phyloP scores from a whole-genome alignment of 1,284 basidiomycete species.

The Leccinum cinnamomeum region DNA sequence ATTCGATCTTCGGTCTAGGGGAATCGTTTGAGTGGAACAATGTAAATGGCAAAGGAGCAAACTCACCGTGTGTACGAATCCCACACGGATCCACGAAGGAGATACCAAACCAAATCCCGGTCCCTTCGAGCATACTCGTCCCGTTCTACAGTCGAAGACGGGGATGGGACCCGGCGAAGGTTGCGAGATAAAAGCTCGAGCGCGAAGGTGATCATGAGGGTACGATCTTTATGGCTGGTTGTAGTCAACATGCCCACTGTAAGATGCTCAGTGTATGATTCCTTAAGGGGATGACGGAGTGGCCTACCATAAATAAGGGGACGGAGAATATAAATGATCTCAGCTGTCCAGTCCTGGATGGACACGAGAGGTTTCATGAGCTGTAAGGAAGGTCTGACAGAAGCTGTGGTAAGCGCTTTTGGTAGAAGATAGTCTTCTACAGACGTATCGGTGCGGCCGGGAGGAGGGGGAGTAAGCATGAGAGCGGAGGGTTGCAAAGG shows the following conservation, averaged over 20 bases:
- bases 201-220: conserved; percentile 56
- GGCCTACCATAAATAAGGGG: conserved; percentile 74
- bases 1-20: conserved; percentile 72
- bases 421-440: conserved; percentile 76
- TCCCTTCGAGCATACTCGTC: conserved; percentile 82
- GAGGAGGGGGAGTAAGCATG: conserved; percentile 54
- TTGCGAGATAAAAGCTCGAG: conserved; percentile 68
- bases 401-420: conserved; percentile 71
- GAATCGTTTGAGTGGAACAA: conserved; percentile 8
- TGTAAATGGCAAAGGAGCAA: background rate
- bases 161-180: conserved; percentile 61
- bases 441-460: conserved; percentile 49
- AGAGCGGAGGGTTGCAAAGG: conserved; percentile 55
- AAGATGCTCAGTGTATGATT: conserved; percentile 23
- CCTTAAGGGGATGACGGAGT: conserved; percentile 13
- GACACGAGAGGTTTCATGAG: conserved; percentile 59
- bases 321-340: conserved; percentile 63
- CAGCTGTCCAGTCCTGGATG: conserved; percentile 71
- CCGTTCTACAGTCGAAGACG: conserved; percentile 65
- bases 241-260: conserved; percentile 31
- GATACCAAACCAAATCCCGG: conserved; percentile 80
- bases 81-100: conserved; percentile 90
- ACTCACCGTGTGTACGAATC: conserved; percentile 75
- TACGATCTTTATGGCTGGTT: conserved; percentile 42
- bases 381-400: conserved; percentile 65